phyloP scores from a whole-genome alignment of 768 basidiomycete species.

The Suillus cothurnatus region DNA sequence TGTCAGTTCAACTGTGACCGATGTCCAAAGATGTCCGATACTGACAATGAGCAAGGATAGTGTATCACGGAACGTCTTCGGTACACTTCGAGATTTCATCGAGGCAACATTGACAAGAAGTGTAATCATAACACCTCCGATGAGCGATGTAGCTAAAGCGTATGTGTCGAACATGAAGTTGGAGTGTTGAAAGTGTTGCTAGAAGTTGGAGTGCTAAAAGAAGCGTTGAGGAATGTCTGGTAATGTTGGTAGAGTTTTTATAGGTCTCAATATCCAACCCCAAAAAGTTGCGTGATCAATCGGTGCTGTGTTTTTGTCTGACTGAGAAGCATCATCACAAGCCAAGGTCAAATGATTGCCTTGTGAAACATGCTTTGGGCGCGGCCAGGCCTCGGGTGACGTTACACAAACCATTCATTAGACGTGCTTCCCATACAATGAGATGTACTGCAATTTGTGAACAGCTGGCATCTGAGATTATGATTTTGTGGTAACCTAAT shows the following conservation, averaged over 20 bases:
- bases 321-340: neutral
- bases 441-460: neutral
- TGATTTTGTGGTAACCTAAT: neutral
- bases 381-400: neutral
- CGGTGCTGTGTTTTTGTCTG: neutral
- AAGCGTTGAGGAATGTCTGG: neutral
- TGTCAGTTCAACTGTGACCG: neutral
- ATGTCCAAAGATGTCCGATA: neutral
- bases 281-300: neutral
- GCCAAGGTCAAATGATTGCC: neutral
- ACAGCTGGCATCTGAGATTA: neutral
- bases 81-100: conserved; percentile 11
- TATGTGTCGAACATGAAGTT: conserved; percentile 18
- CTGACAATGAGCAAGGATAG: conserved; percentile 13
- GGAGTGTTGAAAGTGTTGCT: neutral
- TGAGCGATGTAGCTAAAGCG: conserved; percentile 14
- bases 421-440: neutral
- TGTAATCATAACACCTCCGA: conserved; percentile 20
- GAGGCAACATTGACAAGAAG: conserved; percentile 17
- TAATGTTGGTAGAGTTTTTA: conserved; percentile 1
- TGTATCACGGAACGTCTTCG: conserved; percentile 11
- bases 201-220: neutral
- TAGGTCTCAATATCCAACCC: neutral
- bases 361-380: neutral
- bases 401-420: neutral